A percentile compares a stretch with the other conserved stretches of the same genome.
Evolutionary conservation across 352 stramenopile species (phyloP).

Genomic region (Pythium insidiosum): DNA sequence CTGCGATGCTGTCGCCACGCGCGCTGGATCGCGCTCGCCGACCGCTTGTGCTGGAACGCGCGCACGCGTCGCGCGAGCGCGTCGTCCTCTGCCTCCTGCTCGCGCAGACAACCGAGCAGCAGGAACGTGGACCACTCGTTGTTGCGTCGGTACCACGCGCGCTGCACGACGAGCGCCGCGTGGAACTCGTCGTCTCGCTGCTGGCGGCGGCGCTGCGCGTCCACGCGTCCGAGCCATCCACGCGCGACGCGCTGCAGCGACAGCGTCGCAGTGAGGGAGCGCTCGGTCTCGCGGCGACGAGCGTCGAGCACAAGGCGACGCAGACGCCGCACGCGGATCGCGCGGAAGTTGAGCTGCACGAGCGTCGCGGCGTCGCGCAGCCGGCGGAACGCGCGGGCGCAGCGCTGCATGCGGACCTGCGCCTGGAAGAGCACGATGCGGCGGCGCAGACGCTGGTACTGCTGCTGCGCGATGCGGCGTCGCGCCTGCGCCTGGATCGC

Average conservation of each 20-base stretch:
- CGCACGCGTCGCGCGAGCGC: constrained; percentile 34
- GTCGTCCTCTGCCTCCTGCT: constrained; percentile 55
- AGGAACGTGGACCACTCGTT: constrained; percentile 83
- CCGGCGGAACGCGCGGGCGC: constrained; percentile 27
- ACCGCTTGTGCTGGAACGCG: constrained; percentile 29
- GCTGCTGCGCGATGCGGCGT: constrained; percentile 27
- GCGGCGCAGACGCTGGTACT: constrained; percentile 20
- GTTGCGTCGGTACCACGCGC: constrained; percentile 72
- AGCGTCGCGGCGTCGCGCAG: constrained; percentile 37
- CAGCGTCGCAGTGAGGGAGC: constrained; percentile 26
- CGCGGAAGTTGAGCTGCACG: constrained; percentile 52
- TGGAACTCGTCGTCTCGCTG: constrained; percentile 36
- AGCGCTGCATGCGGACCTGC: constrained; percentile 34
- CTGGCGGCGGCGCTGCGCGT: constrained; percentile 15
- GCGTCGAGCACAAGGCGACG: constrained; percentile 47
- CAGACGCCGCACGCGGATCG: constrained; percentile 34
- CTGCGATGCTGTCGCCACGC: constrained; percentile 24
- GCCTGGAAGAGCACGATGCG: constrained; percentile 56
- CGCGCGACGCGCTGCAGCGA: constrained; percentile 43
- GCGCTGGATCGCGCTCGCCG: constrained; percentile 32
- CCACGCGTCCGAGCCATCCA: constrained; percentile 39
- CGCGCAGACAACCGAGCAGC: constrained; percentile 64
- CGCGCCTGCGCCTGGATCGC: constrained; percentile 54
- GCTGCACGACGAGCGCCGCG: constrained; percentile 61
- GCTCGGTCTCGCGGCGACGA: constrained; percentile 38